Percentiles rank a stretch among this genome's conserved stretches.
Evolutionary conservation across 257 asterid species (phyloP).

Genomic region (Solanum sparsipilum): DNA sequence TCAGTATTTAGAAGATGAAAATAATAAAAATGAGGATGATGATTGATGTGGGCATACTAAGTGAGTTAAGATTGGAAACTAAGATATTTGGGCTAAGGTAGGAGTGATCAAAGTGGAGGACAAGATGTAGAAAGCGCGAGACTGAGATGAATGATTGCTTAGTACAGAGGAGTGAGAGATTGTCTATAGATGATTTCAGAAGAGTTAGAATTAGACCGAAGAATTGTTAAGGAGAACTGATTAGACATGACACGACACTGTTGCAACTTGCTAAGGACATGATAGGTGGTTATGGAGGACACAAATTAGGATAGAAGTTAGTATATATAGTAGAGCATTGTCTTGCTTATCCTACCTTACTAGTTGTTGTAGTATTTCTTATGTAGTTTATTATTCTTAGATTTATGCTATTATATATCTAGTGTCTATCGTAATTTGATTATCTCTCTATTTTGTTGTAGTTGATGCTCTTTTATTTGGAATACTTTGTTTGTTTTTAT

Average conservation of each 20-base stretch:
- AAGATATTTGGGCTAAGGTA: too few species aligned
- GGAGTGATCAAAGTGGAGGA: too few species aligned
- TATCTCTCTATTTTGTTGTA: not conserved
- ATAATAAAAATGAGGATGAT: too few species aligned
- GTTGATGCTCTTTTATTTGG: not conserved
- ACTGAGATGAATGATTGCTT: not conserved
- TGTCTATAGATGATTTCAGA: not conserved
- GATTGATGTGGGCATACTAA: too few species aligned
- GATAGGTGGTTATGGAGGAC: not conserved
- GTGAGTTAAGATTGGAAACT: too few species aligned
- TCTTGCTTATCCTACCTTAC: not conserved
- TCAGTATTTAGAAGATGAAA: too few species aligned
- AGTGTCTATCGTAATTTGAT: not conserved
- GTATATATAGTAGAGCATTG: not conserved
- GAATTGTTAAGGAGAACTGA: not conserved
- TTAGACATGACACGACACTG: not conserved
- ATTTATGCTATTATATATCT: not conserved
- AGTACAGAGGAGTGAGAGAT: not conserved
- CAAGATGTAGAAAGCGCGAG: not conserved
- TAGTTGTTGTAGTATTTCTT: not conserved
- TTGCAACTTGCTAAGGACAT: not conserved
- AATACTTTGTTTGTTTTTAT: accelerated
- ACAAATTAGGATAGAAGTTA: not conserved
- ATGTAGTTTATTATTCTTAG: not conserved
- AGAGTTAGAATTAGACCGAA: not conserved